A percentile compares a stretch with the other conserved stretches of the same genome.
Conservation (phyloP, 345 rosid genomes). For the Arabidopsis suecica region DNA sequence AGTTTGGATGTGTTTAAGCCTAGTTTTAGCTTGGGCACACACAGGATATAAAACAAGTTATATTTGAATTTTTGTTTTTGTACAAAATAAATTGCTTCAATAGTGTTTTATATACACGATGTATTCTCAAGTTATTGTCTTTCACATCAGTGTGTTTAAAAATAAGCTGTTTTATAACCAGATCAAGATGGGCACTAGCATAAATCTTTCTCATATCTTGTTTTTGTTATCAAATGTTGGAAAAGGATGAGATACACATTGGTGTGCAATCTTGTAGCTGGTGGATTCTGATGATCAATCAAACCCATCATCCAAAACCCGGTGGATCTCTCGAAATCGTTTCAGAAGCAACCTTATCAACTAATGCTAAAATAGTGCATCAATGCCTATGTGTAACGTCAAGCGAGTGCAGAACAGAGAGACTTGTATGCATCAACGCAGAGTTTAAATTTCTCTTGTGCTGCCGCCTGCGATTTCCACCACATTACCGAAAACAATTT, state of each 20-base stretch:
- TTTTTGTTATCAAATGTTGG: constrained; percentile 13
- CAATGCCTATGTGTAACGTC: constrained; percentile 19
- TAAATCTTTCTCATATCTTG: background rate
- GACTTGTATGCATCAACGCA: constrained; percentile 85
- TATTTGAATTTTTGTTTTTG: background rate
- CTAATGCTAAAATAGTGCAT: constrained; percentile 24
- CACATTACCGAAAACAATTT: background rate
- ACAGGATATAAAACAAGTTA: background rate
- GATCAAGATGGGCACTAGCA: background rate
- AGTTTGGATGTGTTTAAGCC: constrained; percentile 18
- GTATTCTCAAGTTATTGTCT: background rate
- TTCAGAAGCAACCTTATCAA: constrained; percentile 14
- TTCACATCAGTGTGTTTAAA: constrained; percentile 1
- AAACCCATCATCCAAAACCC: background rate
- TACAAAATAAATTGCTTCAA: constrained; percentile 1
- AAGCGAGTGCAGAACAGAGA: constrained; percentile 62
- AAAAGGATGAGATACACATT: background rate
- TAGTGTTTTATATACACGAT: background rate
- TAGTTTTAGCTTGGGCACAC: constrained; percentile 11
- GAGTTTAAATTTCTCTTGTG: constrained; percentile 86
- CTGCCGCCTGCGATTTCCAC: constrained; percentile 58
- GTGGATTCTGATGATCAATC: background rate
- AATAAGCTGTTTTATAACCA: background rate
- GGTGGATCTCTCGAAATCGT: background rate
- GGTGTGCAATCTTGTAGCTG: background rate